Conservation (phyloP, 148 eudicot genomes). For the Beta vulgaris region DNA sequence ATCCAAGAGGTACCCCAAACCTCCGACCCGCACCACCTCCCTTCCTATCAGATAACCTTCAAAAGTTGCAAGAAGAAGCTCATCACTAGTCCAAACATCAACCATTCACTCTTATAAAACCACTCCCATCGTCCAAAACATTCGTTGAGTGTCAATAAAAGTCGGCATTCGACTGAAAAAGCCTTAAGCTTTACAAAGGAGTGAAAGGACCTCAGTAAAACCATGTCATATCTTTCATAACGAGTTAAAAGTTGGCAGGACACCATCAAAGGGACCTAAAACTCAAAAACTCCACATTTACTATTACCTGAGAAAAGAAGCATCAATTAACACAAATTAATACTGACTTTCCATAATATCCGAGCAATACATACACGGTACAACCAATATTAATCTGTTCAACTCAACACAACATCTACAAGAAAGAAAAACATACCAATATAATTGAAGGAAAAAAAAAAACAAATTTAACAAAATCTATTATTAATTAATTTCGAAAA, state of each 20-base stretch:
- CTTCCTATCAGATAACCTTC: neutral
- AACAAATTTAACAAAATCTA: neutral
- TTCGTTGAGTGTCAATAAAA: neutral
- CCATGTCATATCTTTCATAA: neutral
- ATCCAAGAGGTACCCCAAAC: neutral
- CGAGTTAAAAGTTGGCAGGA: too few species aligned
- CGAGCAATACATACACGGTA: neutral
- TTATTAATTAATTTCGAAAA: neutral
- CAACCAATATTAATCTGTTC: too few species aligned
- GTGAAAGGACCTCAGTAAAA: neutral
- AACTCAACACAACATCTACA: neutral
- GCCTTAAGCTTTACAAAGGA: too few species aligned
- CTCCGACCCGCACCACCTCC: neutral
- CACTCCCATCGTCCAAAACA: neutral
- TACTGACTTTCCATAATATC: neutral
- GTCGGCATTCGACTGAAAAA: too few species aligned
- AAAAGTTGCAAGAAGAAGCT: neutral
- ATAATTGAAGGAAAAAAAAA: too few species aligned
- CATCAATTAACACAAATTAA: neutral
- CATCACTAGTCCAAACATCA: too few species aligned
- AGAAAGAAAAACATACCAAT: neutral
- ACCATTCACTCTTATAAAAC: too few species aligned
- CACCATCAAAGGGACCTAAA: neutral
- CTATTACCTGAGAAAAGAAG: neutral
- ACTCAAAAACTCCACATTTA: neutral